Evolutionary conservation across 257 asterid species (phyloP).

Genomic region (Coffea canephora): DNA sequence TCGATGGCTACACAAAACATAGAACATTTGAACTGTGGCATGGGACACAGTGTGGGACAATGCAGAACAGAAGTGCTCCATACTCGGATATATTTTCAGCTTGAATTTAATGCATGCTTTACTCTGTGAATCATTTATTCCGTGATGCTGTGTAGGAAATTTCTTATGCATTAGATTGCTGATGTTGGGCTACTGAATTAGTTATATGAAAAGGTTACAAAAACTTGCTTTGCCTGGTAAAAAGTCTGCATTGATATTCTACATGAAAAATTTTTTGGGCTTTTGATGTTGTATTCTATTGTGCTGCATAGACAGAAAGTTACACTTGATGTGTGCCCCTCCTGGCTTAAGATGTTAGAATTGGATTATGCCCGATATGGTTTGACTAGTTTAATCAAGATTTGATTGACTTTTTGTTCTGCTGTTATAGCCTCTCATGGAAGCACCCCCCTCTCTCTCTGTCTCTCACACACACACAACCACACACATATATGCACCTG

Average conservation of each 20-base stretch:
- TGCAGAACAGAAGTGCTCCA: background rate
- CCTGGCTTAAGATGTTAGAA: background rate
- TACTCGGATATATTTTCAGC: background rate
- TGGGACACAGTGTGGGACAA: background rate
- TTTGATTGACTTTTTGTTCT: background rate
- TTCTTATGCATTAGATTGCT: background rate
- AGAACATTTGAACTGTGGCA: background rate
- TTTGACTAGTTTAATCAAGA: background rate
- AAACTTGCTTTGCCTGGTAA: background rate
- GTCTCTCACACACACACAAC: background rate
- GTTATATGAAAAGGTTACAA: background rate
- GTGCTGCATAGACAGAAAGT: background rate
- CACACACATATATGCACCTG: too few species aligned
- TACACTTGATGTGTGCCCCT: background rate
- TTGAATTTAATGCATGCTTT: background rate
- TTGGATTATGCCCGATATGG: background rate
- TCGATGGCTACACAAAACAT: background rate
- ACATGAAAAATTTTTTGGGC: too few species aligned
- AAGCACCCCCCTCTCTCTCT: background rate
- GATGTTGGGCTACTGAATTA: background rate
- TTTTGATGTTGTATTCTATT: too few species aligned
- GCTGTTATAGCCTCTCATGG: background rate
- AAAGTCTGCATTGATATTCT: background rate
- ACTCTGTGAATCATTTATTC: background rate
- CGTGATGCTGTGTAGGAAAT: background rate